Conservation (phyloP, 2,329 filamentous ascomycete genomes). For the Fusarium sp. region DNA sequence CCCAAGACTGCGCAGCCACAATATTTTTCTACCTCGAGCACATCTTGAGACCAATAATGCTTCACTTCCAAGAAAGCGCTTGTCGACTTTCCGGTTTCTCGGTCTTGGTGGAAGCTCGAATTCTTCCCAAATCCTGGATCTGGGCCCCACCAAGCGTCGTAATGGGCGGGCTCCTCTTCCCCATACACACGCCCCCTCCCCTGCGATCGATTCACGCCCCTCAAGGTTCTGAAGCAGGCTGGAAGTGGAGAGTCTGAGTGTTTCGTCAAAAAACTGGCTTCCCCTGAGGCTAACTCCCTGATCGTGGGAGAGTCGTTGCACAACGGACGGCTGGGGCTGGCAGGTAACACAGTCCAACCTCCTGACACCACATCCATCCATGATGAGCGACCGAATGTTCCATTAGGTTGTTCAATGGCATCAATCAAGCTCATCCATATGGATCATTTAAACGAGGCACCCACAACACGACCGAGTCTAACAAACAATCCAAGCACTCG, state of each 20-base stretch:
- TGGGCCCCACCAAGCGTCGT: slow-evolving; percentile 34
- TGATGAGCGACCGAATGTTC: not conserved
- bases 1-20: slow-evolving; percentile 31
- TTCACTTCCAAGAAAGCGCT: slow-evolving; percentile 1
- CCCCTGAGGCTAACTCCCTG: slow-evolving; percentile 19
- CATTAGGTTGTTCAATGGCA: not conserved
- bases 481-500: not conserved
- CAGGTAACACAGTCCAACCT: slow-evolving; percentile 11
- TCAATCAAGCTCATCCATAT: not conserved
- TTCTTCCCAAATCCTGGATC: slow-evolving; percentile 10
- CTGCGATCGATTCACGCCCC: slow-evolving; percentile 5
- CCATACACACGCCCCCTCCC: slow-evolving; percentile 3
- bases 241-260: slow-evolving; percentile 14
- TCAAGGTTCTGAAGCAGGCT: slow-evolving; percentile 12
- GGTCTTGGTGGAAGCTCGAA: slow-evolving; percentile 11
- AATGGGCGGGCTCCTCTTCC: slow-evolving; percentile 26
- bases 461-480: not conserved
- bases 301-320: not conserved
- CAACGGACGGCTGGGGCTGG: not conserved
- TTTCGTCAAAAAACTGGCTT: slow-evolving; percentile 23
- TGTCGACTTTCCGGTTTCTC: slow-evolving; percentile 9
- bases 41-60: slow-evolving; percentile 11
- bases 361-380: not conserved
- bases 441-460: not conserved
- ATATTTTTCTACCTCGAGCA: not conserved